Base-by-base conservation (phyloP, 2,329 filamentous ascomycete genomes). In the Monosporascus cannonballus region DNA sequence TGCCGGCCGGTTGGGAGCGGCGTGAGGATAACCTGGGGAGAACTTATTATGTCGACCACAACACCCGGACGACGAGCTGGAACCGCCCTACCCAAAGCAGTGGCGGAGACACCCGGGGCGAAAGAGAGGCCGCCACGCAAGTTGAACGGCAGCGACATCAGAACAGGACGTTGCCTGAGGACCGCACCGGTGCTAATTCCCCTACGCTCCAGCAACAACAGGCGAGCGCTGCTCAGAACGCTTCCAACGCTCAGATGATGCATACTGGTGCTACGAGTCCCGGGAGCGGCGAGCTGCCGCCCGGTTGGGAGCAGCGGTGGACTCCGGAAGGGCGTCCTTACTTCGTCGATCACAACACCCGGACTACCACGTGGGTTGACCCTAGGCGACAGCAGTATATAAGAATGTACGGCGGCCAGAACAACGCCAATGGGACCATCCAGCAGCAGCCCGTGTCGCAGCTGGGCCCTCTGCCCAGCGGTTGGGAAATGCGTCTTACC, bases 401-500 rank as follows among this genome's bases (percentile, higher is more conserved):
- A 56, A 83, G 94, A 54, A 96, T 97, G 89, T 99, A 99, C 67
- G 83, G 83, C 34, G 93, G 92, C 2, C 89, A 93, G 63, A 94
- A 90, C 71, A 89, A 87, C 56, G 83, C 85, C 61, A 91, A 86
- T 62, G 92, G 90, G 47, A 88, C 86, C 50, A 96, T 97, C 59
- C 93, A 97, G 71, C 93, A 96, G 68, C 94, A 99, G 72, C 93
- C 94, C 1, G 94, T 99, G 2, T 97, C 94, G 2, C 94, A 99
- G 69, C 81, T 99, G 46, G 94, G 94, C 4, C 94, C 94, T 25
- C 73, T 99, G 47, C 94, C 94, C 3, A 97, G 94, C 65, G 94
- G 94, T 3, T 99, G 94, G 94, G 94, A 99, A 78, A 99, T 99
- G 94, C 90, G 94, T 55, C 84, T 99, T 49, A 99, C 94, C 50